phyloP scores from a whole-genome alignment of 352 stramenopile species.

The Globisporangium spinosum region DNA sequence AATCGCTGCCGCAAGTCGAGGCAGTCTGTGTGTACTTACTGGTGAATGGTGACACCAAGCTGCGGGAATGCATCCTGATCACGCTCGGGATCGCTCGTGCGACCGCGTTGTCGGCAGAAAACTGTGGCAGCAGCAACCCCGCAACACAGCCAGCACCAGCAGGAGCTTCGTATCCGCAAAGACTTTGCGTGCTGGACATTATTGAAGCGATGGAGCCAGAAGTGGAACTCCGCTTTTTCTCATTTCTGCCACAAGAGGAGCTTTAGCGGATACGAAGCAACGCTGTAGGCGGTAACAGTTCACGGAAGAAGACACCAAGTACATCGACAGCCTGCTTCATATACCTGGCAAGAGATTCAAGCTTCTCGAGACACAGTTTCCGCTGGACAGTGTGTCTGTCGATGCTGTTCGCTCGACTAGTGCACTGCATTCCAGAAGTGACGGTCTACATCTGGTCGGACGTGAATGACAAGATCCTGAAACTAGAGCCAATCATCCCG shows the following conservation, averaged over 20 bases:
- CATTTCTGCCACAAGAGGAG: constrained; percentile 19
- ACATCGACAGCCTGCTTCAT: constrained; percentile 4
- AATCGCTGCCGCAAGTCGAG: constrained; percentile 66
- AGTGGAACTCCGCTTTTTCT: constrained; percentile 30
- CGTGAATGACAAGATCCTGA: constrained; percentile 53
- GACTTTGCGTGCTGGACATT: constrained; percentile 16
- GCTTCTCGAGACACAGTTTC: constrained; percentile 32
- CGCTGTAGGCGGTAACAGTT: neutral
- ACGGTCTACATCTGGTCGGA: constrained; percentile 63
- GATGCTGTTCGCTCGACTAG: constrained; percentile 39
- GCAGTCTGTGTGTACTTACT: constrained; percentile 56
- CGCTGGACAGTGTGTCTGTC: constrained; percentile 53
- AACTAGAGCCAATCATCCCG: constrained; percentile 57
- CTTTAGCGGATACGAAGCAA: neutral
- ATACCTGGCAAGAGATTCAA: constrained; percentile 11
- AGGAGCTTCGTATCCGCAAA: neutral
- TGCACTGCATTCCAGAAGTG: constrained; percentile 44
- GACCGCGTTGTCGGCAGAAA: neutral
- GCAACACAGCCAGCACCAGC: neutral
- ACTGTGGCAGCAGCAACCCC: neutral
- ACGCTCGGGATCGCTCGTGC: constrained; percentile 34
- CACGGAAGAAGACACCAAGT: neutral
- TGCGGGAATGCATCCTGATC: constrained; percentile 29
- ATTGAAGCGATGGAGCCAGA: constrained; percentile 28
- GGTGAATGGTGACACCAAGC: constrained; percentile 31